Percentiles rank a stretch among this genome's conserved stretches.
phyloP scores from a whole-genome alignment of 75 land plant species.

The Sequoia sempervirens region DNA sequence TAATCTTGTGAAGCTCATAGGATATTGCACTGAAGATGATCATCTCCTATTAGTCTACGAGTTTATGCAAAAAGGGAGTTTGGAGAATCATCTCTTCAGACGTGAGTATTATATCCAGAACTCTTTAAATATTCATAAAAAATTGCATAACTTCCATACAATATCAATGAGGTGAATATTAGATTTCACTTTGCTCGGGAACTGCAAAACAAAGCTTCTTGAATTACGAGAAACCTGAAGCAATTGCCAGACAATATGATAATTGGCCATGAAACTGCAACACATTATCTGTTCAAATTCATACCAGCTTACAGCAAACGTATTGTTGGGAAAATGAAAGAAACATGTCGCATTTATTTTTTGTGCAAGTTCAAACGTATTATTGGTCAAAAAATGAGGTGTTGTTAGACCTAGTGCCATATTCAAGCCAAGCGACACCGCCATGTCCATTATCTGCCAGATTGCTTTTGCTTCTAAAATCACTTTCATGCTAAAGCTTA shows the following conservation, averaged over 20 bases:
- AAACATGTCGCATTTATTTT: not conserved
- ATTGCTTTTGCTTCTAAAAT: not conserved
- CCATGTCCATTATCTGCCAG: not conserved
- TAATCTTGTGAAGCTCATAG: conserved; percentile 61
- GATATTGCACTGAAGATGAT: conserved; percentile 68
- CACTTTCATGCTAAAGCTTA: not conserved
- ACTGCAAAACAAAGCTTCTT: not conserved
- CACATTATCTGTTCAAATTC: not conserved
- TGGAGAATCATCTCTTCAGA: conserved; percentile 68
- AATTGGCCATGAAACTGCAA: not conserved
- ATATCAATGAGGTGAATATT: not conserved
- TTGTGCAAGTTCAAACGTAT: not conserved
- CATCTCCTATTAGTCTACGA: conserved; percentile 63
- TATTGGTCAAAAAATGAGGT: not conserved
- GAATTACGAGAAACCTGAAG: too few relatives aligned
- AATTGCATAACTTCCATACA: not conserved
- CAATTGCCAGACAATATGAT: not conserved
- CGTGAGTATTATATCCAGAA: conserved; percentile 25
- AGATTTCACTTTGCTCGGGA: too few relatives aligned
- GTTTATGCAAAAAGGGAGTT: conserved; percentile 71
- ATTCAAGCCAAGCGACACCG: not conserved
- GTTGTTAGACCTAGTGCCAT: not conserved
- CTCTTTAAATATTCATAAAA: not conserved
- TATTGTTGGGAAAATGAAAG: not conserved
- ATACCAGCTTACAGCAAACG: not conserved